Conservation (phyloP, 108 stramenopile genomes). For the Nitzschia inconspicua region DNA sequence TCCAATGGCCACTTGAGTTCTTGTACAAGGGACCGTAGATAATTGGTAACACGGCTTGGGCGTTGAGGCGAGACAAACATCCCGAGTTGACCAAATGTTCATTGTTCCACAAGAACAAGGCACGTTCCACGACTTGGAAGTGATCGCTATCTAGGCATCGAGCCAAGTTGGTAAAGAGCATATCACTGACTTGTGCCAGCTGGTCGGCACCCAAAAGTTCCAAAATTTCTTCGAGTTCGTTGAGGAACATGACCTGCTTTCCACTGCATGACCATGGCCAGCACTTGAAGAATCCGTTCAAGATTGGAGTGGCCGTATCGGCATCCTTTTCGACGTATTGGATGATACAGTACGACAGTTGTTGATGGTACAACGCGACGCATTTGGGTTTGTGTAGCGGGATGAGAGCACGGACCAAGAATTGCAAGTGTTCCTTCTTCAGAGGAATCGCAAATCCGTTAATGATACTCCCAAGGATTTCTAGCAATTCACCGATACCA, state of each 20-base stretch:
- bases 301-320: slow-evolving; percentile 93
- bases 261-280: slow-evolving; percentile 96
- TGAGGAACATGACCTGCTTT: slow-evolving; percentile 96
- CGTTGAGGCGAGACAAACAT: slow-evolving; percentile 80
- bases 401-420: slow-evolving; percentile 93
- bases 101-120: slow-evolving; percentile 98
- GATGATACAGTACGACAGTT: slow-evolving; percentile 98
- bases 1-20: slow-evolving; percentile 97
- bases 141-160: slow-evolving; percentile 92
- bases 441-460: slow-evolving; percentile 97
- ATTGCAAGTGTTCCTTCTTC: slow-evolving; percentile 97
- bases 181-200: slow-evolving; percentile 78
- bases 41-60: slow-evolving; percentile 87
- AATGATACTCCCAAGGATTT: slow-evolving; percentile 97
- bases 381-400: slow-evolving; percentile 98
- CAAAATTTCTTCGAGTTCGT: slow-evolving; percentile 97
- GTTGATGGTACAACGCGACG: slow-evolving; percentile 97
- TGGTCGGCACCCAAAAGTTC: slow-evolving; percentile 92
- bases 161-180: slow-evolving; percentile 88
- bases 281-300: slow-evolving; percentile 95
- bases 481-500: slow-evolving; percentile 96
- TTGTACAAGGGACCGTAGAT: slow-evolving; percentile 94
- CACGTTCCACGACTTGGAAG: slow-evolving; percentile 96
- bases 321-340: slow-evolving; percentile 99
- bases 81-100: slow-evolving; percentile 94